A percentile compares a stretch with the other conserved stretches of the same genome.
Evolutionary conservation across 139 green algal genomes (phyloP).

Genomic region (Chlorella sp.): DNA sequence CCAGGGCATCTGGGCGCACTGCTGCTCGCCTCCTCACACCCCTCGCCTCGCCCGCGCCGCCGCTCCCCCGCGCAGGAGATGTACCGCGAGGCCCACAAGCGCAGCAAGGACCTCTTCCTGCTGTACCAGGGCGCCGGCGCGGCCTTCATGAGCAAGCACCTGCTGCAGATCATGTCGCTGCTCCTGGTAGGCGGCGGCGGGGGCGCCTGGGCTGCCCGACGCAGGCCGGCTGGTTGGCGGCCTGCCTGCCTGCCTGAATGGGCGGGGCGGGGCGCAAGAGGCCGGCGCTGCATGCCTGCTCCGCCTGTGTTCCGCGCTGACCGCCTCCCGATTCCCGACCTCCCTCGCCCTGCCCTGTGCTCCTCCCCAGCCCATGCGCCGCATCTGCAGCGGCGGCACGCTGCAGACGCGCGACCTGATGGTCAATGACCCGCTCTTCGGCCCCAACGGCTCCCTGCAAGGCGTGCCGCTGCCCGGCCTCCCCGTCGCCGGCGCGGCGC

Average conservation of each 20-base stretch:
- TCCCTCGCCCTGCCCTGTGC: too few species aligned
- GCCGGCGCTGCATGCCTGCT: too few species aligned
- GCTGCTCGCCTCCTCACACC: background rate
- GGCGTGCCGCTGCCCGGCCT: constrained; percentile 2
- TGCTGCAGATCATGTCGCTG: constrained; percentile 73
- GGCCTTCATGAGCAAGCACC: constrained; percentile 42
- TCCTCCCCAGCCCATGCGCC: constrained; percentile 74
- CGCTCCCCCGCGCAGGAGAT: constrained; percentile 39
- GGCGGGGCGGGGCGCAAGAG: too few species aligned
- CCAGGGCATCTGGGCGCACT: background rate
- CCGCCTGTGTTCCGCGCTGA: too few species aligned
- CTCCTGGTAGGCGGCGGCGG: too few species aligned
- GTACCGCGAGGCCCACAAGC: constrained; percentile 52
- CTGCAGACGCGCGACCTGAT: constrained; percentile 2
- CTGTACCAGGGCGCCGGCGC: constrained; percentile 27
- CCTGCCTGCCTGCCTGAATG: too few species aligned
- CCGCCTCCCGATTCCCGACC: too few species aligned
- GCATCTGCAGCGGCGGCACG: constrained; percentile 57
- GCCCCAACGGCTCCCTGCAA: too few species aligned
- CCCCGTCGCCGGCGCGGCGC: background rate
- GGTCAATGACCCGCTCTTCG: constrained; percentile 20
- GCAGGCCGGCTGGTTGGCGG: too few species aligned
- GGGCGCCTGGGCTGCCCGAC: too few species aligned
- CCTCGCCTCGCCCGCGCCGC: background rate
- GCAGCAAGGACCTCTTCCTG: constrained; percentile 35